Evolutionary conservation across 1,284 basidiomycete species (phyloP), one percentile per base, ranked within the genome.

Genomic region (Melanopsichium pennsylvanicum): DNA sequence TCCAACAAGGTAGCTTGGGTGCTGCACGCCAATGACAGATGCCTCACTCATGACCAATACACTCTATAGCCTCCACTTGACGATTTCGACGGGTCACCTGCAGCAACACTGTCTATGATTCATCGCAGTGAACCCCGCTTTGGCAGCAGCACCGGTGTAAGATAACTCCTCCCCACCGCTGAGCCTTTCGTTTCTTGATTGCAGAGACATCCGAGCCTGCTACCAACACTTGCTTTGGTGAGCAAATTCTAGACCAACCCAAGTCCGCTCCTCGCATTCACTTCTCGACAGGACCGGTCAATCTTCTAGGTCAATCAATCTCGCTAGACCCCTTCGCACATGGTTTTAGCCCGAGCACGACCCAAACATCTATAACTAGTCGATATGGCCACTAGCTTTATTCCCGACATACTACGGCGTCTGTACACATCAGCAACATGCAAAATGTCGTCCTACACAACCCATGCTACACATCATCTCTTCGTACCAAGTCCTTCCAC

Each of bases 401-500:
- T 61, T 5, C 49, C 45, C 15, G 26, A 47, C 11, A 25, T 39
- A 4, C 13, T 62, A 2, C 43, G 23, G 16, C 38, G 52, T 3
- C 25, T 51, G 8, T 37, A 56, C n/a, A 35, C 47, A 10, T 31
- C 41, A n/a, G 31, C 38, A 26, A 39, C 33, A 4, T 16, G 22
- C 41, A 49, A 35, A 15, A 63, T 63, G 54, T 46, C 54, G 32
- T 31, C 52, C 9, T 52, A 56, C 18, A 36, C 48, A 4, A 39
- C 5, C 9, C 55, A 64, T 31, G 46, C 61, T 15, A 58, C 54
- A 15, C 55, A 52, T 33, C 54, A 58, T 19, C 62, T 66, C 38
- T 66, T 66, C 39, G 47, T 51, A 0, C 62, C 62, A 11, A 39
- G 18, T 29, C 56, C 66, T 0, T 34, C 16, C 4, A 19, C 59